Evolutionary conservation across 306 rosid genomes (phyloP).

Genomic region (Malus sylvestris): DNA sequence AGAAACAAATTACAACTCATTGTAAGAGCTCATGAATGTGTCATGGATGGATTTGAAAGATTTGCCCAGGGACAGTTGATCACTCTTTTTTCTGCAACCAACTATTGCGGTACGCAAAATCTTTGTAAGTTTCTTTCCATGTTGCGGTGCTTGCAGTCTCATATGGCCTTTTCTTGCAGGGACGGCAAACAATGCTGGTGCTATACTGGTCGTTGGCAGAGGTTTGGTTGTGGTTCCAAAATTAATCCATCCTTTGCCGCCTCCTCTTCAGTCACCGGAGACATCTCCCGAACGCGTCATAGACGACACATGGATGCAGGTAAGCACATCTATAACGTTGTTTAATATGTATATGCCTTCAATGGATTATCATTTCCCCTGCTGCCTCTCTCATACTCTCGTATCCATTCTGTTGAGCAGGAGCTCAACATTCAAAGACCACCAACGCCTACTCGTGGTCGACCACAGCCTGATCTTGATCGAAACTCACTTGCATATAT

Average conservation of each 20-base stretch:
- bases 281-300: slow-evolving; percentile 85
- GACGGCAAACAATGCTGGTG: slow-evolving; percentile 99
- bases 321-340: slow-evolving; percentile 10
- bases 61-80: slow-evolving; percentile 98
- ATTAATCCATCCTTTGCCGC: slow-evolving; percentile 93
- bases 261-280: slow-evolving; percentile 95
- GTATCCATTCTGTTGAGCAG: slow-evolving; percentile 25
- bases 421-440: slow-evolving; percentile 98
- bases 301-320: slow-evolving; percentile 99
- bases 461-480: slow-evolving; percentile 97
- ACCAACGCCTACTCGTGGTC: slow-evolving; percentile 96
- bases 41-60: slow-evolving; percentile 98
- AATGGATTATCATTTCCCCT: not conserved
- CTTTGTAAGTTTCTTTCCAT: not conserved
- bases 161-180: slow-evolving; percentile 37
- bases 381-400: not conserved
- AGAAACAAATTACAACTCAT: slow-evolving; percentile 92
- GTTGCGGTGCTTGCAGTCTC: slow-evolving; percentile 18
- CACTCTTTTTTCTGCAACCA: slow-evolving; percentile 97
- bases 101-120: slow-evolving; percentile 78
- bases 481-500: slow-evolving; percentile 96
- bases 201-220: slow-evolving; percentile 94
- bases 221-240: slow-evolving; percentile 99
- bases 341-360: not conserved
- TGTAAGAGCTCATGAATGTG: slow-evolving; percentile 98